Evolutionary conservation across 148 eudicot genomes (phyloP).

Genomic region (Limonium bicolor): DNA sequence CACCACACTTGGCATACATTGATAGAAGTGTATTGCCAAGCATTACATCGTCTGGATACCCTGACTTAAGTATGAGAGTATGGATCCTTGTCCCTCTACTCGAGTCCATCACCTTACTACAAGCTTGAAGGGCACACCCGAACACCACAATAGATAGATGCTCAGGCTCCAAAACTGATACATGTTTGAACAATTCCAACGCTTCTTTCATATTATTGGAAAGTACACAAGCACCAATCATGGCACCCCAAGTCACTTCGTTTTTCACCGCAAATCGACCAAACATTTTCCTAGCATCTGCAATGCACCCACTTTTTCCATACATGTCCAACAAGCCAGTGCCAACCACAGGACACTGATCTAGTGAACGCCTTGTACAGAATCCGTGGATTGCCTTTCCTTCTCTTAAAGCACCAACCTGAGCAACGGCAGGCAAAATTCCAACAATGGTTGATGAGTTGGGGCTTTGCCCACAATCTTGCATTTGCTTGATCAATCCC

Average conservation of each 20-base stretch:
- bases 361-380: slow-evolving; percentile 37
- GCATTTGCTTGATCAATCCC: slow-evolving; percentile 41
- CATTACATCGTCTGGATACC: slow-evolving; percentile 33
- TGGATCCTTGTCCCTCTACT: slow-evolving; percentile 49
- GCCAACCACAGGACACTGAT: slow-evolving; percentile 46
- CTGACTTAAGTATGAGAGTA: slow-evolving; percentile 36
- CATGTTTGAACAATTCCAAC: slow-evolving; percentile 27
- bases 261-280: slow-evolving; percentile 29
- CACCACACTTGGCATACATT: slow-evolving; percentile 79
- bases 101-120: slow-evolving; percentile 44
- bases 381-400: slow-evolving; percentile 65
- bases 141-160: slow-evolving; percentile 37
- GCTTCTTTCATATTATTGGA: slow-evolving; percentile 42
- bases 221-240: slow-evolving; percentile 54
- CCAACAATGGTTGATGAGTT: slow-evolving; percentile 63
- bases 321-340: slow-evolving; percentile 86
- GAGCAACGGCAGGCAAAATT: slow-evolving; percentile 47
- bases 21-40: slow-evolving; percentile 64
- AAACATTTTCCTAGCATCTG: slow-evolving; percentile 44
- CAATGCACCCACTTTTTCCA: slow-evolving; percentile 49
- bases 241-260: slow-evolving; percentile 90
- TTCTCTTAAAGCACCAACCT: slow-evolving; percentile 21
- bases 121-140: slow-evolving; percentile 53
- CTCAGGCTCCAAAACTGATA: slow-evolving; percentile 17
- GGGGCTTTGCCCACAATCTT: slow-evolving; percentile 34